phyloP scores from a whole-genome alignment of 2,329 filamentous ascomycete species.

The Sphaerulina vaccinii region DNA sequence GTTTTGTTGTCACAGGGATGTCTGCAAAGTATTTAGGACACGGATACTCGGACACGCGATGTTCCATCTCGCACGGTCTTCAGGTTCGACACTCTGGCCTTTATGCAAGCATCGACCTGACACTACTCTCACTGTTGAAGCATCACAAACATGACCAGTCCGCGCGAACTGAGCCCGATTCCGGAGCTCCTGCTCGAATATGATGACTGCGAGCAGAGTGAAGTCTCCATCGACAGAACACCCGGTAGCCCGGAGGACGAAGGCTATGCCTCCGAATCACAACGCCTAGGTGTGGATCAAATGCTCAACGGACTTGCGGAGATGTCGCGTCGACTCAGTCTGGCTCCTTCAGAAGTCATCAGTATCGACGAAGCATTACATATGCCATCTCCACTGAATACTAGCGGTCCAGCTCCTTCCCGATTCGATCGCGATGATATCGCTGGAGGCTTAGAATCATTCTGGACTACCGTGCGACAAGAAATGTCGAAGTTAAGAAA shows the following conservation, averaged over 20 bases:
- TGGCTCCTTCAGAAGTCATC: slow-evolving; percentile 4
- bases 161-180: slow-evolving; percentile 1
- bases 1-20: background rate
- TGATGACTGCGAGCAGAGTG: background rate
- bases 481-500: slow-evolving; percentile 1
- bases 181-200: slow-evolving; percentile 8
- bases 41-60: no score
- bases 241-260: slow-evolving; percentile 6
- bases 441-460: background rate
- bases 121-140: background rate
- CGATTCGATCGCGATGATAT: background rate
- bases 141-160: background rate
- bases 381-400: background rate
- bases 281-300: background rate
- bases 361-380: slow-evolving; percentile 5
- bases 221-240: background rate
- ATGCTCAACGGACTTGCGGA: slow-evolving; percentile 7
- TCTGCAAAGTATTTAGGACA: background rate
- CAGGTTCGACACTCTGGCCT: no score
- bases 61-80: background rate
- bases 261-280: slow-evolving; percentile 8
- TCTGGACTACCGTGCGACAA: slow-evolving; percentile 9
- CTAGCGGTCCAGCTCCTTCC: background rate
- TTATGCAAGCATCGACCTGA: no score
- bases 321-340: slow-evolving; percentile 7